Evolutionary conservation across 208 protist species (phyloP).

Genomic region (Acanthamoeba quina): DNA sequence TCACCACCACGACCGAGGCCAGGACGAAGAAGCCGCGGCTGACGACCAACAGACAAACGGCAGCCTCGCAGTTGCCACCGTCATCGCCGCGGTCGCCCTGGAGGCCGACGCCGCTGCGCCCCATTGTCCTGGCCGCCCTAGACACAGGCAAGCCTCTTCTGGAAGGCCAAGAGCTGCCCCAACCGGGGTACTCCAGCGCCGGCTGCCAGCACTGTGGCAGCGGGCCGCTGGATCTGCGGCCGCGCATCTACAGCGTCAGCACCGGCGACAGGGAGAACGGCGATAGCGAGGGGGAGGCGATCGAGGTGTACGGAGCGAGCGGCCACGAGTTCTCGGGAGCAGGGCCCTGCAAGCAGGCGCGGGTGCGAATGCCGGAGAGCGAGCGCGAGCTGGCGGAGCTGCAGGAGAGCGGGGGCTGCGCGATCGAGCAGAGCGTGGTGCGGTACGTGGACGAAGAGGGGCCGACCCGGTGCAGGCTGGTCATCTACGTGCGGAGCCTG

Average conservation of each 20-base stretch:
- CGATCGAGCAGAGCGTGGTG: neutral
- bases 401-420: neutral
- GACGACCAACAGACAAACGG: neutral
- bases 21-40: neutral
- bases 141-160: no score
- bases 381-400: slow-evolving; percentile 13
- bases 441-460: neutral
- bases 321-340: neutral
- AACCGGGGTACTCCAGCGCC: no score
- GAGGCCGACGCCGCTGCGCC: no score
- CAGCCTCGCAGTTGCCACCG: neutral
- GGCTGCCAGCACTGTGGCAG: no score
- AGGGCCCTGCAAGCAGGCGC: neutral
- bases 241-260: no score
- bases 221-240: no score
- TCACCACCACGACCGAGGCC: neutral
- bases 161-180: no score
- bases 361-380: neutral
- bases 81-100: no score
- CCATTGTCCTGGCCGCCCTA: no score
- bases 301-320: neutral
- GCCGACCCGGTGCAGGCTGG: neutral
- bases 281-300: neutral
- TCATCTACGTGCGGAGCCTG: neutral
- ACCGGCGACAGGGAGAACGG: neutral